phyloP scores from a whole-genome alignment of 169 alveolate species.

The Besnoitia besnoiti region DNA sequence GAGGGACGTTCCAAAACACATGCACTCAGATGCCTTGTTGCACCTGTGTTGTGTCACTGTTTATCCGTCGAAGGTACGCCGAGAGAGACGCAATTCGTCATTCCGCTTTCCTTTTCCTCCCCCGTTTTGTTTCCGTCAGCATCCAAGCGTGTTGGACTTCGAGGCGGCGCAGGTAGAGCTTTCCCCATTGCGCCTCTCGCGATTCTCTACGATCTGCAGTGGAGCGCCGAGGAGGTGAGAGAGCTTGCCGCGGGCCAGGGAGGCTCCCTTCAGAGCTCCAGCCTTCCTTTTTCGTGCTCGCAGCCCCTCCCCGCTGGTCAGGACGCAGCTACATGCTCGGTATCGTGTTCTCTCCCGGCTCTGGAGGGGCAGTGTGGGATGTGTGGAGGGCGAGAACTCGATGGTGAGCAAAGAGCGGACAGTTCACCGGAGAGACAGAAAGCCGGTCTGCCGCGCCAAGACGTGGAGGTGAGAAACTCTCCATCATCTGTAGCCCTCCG shows the following conservation, averaged over 20 bases:
- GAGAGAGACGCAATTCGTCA: neutral
- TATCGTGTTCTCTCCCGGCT: no score
- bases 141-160: neutral
- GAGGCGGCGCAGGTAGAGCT: neutral
- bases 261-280: neutral
- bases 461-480: neutral
- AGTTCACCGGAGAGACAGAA: neutral
- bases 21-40: no score
- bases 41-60: no score
- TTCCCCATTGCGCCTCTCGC: neutral
- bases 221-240: neutral
- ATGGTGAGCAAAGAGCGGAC: neutral
- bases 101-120: neutral
- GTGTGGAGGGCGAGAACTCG: neutral
- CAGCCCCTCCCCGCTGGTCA: no score
- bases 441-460: neutral
- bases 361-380: neutral
- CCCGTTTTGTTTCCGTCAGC: neutral
- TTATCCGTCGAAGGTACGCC: no score
- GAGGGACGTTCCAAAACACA: no score
- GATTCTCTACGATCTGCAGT: constrained; percentile 17
- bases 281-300: no score
- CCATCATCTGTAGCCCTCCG: neutral
- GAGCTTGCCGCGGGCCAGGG: neutral
- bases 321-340: no score